Conservation (phyloP, 2,329 filamentous ascomycete species). For the Fusarium decemcellulare region DNA sequence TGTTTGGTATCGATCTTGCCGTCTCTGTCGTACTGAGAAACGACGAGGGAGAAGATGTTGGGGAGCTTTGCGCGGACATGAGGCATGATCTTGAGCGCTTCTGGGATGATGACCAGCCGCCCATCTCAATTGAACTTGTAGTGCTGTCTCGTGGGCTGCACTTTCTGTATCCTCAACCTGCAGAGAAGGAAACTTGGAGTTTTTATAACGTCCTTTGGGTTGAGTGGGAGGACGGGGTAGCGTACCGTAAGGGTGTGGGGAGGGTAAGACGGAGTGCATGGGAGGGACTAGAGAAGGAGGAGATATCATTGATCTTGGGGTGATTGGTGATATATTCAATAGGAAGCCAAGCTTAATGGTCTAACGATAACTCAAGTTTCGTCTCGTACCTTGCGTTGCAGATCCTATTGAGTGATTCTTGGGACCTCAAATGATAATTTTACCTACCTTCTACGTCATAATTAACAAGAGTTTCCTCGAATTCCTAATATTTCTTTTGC, state of each 20-base stretch:
- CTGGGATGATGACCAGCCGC: neutral
- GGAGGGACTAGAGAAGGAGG: slow-evolving; percentile 13
- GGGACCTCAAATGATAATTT: too few species aligned
- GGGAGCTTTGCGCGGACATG: slow-evolving; percentile 9
- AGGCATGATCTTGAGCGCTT: neutral
- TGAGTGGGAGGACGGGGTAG: slow-evolving; percentile 12
- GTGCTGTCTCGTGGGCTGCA: slow-evolving; percentile 9
- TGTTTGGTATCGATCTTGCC: slow-evolving; percentile 10
- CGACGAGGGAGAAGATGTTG: neutral
- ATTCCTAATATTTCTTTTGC: too few species aligned
- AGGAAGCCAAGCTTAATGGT: too few species aligned
- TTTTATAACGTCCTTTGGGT: slow-evolving; percentile 26
- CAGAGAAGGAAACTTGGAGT: neutral
- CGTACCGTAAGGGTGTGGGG: slow-evolving; percentile 15
- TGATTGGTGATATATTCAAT: neutral
- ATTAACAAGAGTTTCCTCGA: too few species aligned
- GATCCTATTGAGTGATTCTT: too few species aligned
- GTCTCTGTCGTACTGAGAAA: slow-evolving; percentile 10
- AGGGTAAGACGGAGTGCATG: slow-evolving; percentile 8
- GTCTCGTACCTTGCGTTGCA: too few species aligned
- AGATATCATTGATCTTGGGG: slow-evolving; percentile 11
- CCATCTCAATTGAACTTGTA: slow-evolving; percentile 2
- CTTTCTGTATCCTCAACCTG: neutral
- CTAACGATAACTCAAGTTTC: too few species aligned
- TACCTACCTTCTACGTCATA: too few species aligned